Evolutionary conservation across 352 stramenopile species (phyloP).

Genomic region (Phytophthora melonis): DNA sequence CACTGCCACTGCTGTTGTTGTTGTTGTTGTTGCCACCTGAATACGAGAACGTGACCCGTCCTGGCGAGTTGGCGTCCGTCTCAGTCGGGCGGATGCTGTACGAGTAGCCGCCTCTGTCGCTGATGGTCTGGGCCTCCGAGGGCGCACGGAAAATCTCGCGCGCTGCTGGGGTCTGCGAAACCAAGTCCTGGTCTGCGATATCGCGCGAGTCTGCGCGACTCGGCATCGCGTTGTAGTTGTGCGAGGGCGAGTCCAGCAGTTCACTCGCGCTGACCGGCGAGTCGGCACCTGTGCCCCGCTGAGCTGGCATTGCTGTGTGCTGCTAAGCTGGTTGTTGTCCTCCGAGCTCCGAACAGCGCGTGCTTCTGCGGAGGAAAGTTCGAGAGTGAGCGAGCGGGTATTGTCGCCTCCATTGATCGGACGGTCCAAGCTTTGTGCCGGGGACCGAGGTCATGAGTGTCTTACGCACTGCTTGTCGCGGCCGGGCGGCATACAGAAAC

Average conservation of each 20-base stretch:
- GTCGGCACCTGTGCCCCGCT: constrained; percentile 5
- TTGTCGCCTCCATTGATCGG: neutral
- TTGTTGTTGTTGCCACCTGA: constrained; percentile 20
- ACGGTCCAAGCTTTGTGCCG: constrained; percentile 32
- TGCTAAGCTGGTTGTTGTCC: neutral
- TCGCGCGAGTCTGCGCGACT: constrained; percentile 29
- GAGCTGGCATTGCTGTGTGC: neutral
- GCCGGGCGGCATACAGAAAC: constrained; percentile 19
- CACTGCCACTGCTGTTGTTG: constrained; percentile 6
- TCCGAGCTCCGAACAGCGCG: neutral
- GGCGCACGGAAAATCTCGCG: constrained; percentile 40
- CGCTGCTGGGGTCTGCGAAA: constrained; percentile 15
- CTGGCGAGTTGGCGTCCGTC: constrained; percentile 11
- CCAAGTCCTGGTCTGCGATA: constrained; percentile 32
- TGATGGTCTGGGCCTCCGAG: constrained; percentile 35
- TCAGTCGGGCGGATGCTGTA: constrained; percentile 37
- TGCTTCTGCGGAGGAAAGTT: constrained; percentile 19
- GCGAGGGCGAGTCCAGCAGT: constrained; percentile 20
- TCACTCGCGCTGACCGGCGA: constrained; percentile 24
- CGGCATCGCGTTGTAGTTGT: constrained; percentile 35
- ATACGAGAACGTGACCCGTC: constrained; percentile 31
- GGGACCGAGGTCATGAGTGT: constrained; percentile 26
- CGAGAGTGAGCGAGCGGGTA: constrained; percentile 22
- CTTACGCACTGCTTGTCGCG: constrained; percentile 17
- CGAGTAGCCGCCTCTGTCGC: constrained; percentile 24